Conservation (phyloP, 495 filamentous ascomycete species). For the Gamarada debralockiae region DNA sequence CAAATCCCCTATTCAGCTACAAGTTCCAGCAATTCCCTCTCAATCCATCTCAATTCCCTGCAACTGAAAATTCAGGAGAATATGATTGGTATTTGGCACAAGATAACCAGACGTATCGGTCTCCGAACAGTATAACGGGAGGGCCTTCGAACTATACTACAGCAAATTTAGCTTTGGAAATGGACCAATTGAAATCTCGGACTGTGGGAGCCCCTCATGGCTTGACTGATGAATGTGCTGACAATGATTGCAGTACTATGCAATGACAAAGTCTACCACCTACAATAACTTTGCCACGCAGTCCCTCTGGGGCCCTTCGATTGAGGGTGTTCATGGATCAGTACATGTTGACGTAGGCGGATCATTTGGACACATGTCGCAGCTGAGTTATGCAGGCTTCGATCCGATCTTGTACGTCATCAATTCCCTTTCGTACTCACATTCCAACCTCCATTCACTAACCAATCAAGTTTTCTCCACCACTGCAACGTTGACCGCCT, state of each 20-base stretch:
- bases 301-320: conserved; percentile 20
- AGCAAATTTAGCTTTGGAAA: background rate
- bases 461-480: conserved; percentile 19
- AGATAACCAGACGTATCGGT: background rate
- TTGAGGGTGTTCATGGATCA: conserved; percentile 39
- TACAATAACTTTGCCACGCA: conserved; percentile 16
- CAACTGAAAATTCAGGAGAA: background rate
- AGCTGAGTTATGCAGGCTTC: conserved; percentile 35
- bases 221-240: background rate
- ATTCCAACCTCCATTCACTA: background rate
- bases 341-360: conserved; percentile 39
- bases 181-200: background rate
- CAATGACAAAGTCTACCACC: conserved; percentile 10
- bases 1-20: conserved; percentile 37
- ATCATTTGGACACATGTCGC: conserved; percentile 36
- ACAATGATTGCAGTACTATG: conserved; percentile 6
- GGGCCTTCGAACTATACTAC: background rate
- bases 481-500: conserved; percentile 39
- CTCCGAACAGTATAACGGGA: background rate
- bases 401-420: conserved; percentile 43
- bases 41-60: conserved; percentile 11
- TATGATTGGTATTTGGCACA: conserved; percentile 1
- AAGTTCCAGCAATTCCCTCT: conserved; percentile 20
- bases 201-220: background rate
- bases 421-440: conserved; percentile 21